Conservation (phyloP, 805 yeast species). For the Candida sakaeoensis region DNA sequence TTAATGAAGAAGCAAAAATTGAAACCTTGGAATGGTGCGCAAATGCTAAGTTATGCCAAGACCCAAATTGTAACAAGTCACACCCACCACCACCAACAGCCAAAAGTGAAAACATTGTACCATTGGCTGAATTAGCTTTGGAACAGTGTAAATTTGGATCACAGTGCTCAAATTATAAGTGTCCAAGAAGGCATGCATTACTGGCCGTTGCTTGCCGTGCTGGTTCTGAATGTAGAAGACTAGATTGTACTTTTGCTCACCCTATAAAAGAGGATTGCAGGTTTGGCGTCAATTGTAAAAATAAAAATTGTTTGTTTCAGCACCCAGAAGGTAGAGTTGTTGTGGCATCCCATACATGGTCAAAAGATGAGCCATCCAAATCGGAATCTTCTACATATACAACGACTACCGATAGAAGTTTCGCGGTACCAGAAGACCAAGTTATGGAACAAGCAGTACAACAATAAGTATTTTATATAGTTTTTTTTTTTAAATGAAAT, state of each 20-base stretch:
- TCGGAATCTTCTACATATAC: no score
- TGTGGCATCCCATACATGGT: conserved; percentile 33
- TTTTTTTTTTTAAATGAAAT: conserved; percentile 9
- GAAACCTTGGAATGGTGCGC: conserved; percentile 72
- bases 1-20: conserved; percentile 70
- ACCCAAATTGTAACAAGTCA: conserved; percentile 63
- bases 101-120: conserved; percentile 15
- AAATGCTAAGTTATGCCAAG: conserved; percentile 59
- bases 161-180: conserved; percentile 70
- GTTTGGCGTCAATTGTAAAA: conserved; percentile 72
- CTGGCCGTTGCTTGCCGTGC: conserved; percentile 74
- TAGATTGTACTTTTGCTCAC: conserved; percentile 80
- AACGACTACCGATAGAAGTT: conserved; percentile 60
- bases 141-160: conserved; percentile 82
- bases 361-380: conserved; percentile 17
- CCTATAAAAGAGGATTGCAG: conserved; percentile 78
- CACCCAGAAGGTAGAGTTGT: conserved; percentile 75
- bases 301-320: conserved; percentile 63
- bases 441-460: conserved; percentile 61
- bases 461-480: conserved; percentile 12
- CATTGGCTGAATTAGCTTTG: conserved; percentile 35
- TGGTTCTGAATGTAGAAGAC: conserved; percentile 72
- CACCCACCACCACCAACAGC: conserved; percentile 77
- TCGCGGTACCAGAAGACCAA: conserved; percentile 75
- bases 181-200: conserved; percentile 83